These are phyloP conservation scores for Acanthochlamys bracteata DNA, from an alignment of 106 monocot species.

Conservation along the genomic window DNA sequence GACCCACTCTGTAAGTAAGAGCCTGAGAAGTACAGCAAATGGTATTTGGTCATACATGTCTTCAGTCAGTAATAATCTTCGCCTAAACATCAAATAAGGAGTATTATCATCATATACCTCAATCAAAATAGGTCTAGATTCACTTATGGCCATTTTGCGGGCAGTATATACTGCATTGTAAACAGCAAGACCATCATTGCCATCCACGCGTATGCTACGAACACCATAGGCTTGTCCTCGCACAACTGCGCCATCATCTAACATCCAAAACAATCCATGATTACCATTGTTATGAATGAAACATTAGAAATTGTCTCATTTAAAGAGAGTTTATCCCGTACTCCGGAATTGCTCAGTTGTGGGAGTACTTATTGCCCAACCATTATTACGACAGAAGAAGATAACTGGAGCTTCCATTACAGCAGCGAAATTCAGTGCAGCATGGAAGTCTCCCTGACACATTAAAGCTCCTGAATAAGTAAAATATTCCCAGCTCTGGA, in stretches of 20 bases:
- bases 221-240: conserved; percentile 90
- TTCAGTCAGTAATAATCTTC: no score
- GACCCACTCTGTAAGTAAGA: conserved; percentile 83
- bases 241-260: conserved; percentile 80
- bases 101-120: conserved; percentile 37
- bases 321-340: conserved; percentile 6
- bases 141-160: conserved; percentile 75
- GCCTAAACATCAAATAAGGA: no score
- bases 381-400: conserved; percentile 95
- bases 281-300: background rate
- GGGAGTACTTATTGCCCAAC: conserved; percentile 96
- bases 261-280: background rate
- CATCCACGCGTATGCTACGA: conserved; percentile 80
- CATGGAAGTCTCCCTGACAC: conserved; percentile 91
- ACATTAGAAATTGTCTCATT: background rate
- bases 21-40: conserved; percentile 35
- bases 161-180: conserved; percentile 82
- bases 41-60: background rate
- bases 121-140: conserved; percentile 70
- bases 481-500: background rate
- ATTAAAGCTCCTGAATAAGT: background rate
- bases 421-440: conserved; percentile 90
- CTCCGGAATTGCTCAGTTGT: conserved; percentile 88
- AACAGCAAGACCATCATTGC: conserved; percentile 90
- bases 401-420: conserved; percentile 80